Base-by-base conservation (phyloP, 106 monocot species). In the Dendrobium nobile region DNA sequence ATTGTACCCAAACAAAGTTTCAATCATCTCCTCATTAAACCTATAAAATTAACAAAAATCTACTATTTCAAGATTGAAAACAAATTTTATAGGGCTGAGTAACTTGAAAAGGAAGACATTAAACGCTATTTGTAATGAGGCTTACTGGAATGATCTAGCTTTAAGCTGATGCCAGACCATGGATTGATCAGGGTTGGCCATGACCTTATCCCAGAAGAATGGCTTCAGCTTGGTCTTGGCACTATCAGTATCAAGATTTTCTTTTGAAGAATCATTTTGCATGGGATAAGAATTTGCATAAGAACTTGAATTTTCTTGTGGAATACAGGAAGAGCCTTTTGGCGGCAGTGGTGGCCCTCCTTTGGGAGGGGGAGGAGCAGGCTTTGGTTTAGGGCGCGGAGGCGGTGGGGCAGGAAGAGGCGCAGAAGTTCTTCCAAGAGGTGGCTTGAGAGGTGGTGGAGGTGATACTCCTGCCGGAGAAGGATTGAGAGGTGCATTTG, bases 141-240 rank as follows among this genome's bases (percentile, higher is more conserved):
- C 89, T 80, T 83, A 92, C 92, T 92, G 92, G 79, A 92, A 92
- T 18, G 92, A 92, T 7, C 92, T 88, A 18, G 89, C 81, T 67
- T 82, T 92, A 43, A 92, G 84, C 67, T 89, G 86, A 81, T 92
- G 77, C 92, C 89, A 92, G 70, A 92, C 89, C 92, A 92, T 92
- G 43, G 89, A 86, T 58, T 89, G 82, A 78, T 89, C 92, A 75
- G 92, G 86, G 61, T 85, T 89, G 24, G 92, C 80, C 65, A 79
- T 51, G 48, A 89, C 89, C 84, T 92, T 92, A 74, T 92, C 92
- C 92, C 92, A 92, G 79, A 89, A 89, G 26, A 92, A 88, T 48
- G 92, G 92, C 64, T 92, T 92, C 82, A 92, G 73, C 82, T 92
- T 89, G 11, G 89, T 83, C 79, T 86, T 89, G 22, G 89, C 77